A percentile compares a stretch with the other conserved stretches of the same genome.
Evolutionary conservation across 1,139 yeast species (phyloP).

Genomic region (Hemisphaericaspora xylanilytica): DNA sequence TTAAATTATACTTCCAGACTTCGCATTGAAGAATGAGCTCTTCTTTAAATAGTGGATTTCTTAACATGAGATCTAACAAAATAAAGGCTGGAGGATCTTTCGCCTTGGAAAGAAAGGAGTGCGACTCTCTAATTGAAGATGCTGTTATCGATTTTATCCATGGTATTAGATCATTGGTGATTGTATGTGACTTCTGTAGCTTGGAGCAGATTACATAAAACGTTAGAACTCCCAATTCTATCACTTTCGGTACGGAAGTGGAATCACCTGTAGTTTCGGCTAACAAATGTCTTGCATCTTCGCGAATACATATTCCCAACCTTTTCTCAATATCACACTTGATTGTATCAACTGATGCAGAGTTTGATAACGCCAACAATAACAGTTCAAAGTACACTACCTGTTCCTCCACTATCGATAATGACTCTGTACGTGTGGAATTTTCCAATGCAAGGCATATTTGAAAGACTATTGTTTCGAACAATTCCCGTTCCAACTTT

Average conservation of each 20-base stretch:
- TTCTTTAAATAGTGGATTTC: conserved; percentile 34
- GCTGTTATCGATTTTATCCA: conserved; percentile 34
- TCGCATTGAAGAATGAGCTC: conserved; percentile 38
- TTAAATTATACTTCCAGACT: conserved; percentile 29
- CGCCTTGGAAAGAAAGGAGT: conserved; percentile 24
- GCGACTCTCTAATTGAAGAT: conserved; percentile 26
- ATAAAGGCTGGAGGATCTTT: conserved; percentile 38
- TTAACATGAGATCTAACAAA: conserved; percentile 30
- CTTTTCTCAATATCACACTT: neutral
- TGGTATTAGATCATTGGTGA: conserved; percentile 16
- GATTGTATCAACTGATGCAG: neutral
- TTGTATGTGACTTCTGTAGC: conserved; percentile 5
- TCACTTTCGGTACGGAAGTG: conserved; percentile 1
- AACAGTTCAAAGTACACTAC: neutral
- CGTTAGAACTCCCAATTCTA: conserved; percentile 10
- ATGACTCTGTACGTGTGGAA: neutral
- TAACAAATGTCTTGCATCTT: neutral
- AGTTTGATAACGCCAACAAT: neutral
- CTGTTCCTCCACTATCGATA: neutral
- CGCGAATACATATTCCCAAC: neutral
- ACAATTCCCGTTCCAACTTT: conserved; percentile 8
- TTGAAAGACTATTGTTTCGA: conserved; percentile 13
- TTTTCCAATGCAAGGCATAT: conserved; percentile 3
- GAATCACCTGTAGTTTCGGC: neutral
- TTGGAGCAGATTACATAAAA: conserved; percentile 9